Evolutionary conservation across 345 rosid genomes (phyloP).

Genomic region (Pistacia atlantica): DNA sequence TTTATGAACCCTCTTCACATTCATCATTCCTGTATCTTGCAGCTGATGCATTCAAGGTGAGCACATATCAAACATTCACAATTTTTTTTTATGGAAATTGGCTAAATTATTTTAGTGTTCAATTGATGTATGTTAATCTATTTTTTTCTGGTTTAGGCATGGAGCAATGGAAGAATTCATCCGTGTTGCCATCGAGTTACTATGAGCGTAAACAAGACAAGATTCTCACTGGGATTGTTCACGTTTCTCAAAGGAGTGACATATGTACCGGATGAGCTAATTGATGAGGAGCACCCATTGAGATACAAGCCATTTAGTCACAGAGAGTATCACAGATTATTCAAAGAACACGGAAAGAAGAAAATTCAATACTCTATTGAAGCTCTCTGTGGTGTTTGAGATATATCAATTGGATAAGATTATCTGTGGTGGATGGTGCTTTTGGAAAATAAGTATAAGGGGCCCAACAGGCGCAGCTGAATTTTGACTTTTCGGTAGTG

Average conservation of each 20-base stretch:
- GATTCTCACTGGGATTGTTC: constrained; percentile 35
- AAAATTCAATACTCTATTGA: neutral
- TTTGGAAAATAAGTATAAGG: neutral
- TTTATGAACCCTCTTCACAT: constrained; percentile 40
- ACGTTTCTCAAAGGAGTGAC: constrained; percentile 22
- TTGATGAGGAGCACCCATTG: constrained; percentile 39
- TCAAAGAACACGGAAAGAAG: neutral
- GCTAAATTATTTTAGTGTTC: neutral
- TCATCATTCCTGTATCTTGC: constrained; percentile 58
- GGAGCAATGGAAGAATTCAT: constrained; percentile 9
- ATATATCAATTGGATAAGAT: neutral
- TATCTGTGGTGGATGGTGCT: neutral
- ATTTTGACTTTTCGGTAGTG: neutral
- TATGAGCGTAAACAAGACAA: constrained; percentile 6
- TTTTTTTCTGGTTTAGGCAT: constrained; percentile 2
- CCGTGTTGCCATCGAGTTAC: constrained; percentile 3
- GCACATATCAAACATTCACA: neutral
- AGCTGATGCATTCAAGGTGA: constrained; percentile 64
- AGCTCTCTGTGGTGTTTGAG: neutral
- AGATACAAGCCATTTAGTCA: constrained; percentile 37
- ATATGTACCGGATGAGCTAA: constrained; percentile 28
- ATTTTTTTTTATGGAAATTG: neutral
- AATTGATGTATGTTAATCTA: neutral
- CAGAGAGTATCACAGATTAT: neutral
- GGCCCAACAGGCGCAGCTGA: neutral